Evolutionary conservation across 2,329 filamentous ascomycete species (phyloP).

Genomic region (Fusarium guadeloupense): DNA sequence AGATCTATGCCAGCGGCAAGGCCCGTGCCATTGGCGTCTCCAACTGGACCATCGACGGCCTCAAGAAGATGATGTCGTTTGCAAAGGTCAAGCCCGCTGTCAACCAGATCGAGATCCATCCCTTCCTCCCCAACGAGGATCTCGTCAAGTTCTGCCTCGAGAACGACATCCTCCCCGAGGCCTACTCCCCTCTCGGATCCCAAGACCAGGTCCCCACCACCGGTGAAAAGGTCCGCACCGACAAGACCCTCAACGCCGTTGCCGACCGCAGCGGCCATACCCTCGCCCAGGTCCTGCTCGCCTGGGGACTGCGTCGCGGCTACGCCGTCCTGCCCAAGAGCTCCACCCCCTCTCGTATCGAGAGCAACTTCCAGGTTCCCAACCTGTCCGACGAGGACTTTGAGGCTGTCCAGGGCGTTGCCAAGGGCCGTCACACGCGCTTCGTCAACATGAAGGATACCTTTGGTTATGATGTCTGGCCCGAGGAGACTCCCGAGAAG

Average conservation of each 20-base stretch:
- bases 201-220: conserved; percentile 49
- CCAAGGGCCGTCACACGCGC: conserved; percentile 69
- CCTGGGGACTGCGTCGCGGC: conserved; percentile 71
- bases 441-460: conserved; percentile 87
- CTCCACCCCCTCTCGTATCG: conserved; percentile 71
- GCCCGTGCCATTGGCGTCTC: conserved; percentile 59
- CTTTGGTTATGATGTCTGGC: conserved; percentile 78
- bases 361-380: conserved; percentile 42
- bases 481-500: conserved; percentile 57
- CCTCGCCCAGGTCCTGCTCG: conserved; percentile 61
- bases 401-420: conserved; percentile 49
- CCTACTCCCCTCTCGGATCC: conserved; percentile 71
- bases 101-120: conserved; percentile 56
- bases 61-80: conserved; percentile 46
- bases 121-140: conserved; percentile 56
- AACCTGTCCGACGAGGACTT: conserved; percentile 64
- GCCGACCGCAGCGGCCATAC: conserved; percentile 62
- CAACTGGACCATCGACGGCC: conserved; percentile 57
- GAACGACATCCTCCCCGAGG: conserved; percentile 60
- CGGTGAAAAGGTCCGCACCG: conserved; percentile 45
- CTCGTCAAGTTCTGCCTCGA: conserved; percentile 63
- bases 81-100: conserved; percentile 59
- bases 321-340: conserved; percentile 77
- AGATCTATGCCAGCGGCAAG: conserved; percentile 55
- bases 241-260: conserved; percentile 57